Conservation (phyloP, 2,329 filamentous ascomycete genomes). For the Neonectria punicea region DNA sequence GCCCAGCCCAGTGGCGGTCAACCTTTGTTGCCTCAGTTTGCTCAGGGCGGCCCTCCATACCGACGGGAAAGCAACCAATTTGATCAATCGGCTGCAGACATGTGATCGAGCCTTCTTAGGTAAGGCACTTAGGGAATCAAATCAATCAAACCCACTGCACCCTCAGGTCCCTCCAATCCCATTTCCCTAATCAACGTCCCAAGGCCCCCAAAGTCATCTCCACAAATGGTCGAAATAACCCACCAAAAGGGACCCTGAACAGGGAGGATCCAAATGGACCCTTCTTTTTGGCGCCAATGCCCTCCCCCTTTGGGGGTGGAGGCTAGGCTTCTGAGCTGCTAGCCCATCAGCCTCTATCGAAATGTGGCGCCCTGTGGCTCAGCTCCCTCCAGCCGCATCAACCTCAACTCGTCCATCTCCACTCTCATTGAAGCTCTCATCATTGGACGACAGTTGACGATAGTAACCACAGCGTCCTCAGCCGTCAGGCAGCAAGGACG, state of each 20-base stretch:
- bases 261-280: not conserved
- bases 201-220: not conserved
- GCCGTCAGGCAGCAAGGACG: not conserved
- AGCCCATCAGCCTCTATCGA: not conserved
- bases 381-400: conserved; percentile 4
- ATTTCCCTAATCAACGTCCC: not conserved
- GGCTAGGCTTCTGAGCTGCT: not conserved
- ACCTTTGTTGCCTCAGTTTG: conserved; percentile 1
- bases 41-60: conserved; percentile 10
- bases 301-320: not conserved
- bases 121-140: not conserved
- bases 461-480: conserved; percentile 15
- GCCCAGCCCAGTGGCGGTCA: not conserved
- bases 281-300: not conserved
- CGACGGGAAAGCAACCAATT: conserved; percentile 4
- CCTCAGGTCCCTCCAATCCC: not conserved
- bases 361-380: conserved; percentile 30
- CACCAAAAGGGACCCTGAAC: not conserved
- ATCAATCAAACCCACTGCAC: not conserved
- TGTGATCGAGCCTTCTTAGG: conserved; percentile 13
- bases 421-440: conserved; percentile 25
- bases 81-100: conserved; percentile 8
- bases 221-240: not conserved
- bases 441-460: conserved; percentile 26
- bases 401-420: conserved; percentile 26